Conservation (phyloP, 2,329 filamentous ascomycete genomes). For the Didymella pinodella region DNA sequence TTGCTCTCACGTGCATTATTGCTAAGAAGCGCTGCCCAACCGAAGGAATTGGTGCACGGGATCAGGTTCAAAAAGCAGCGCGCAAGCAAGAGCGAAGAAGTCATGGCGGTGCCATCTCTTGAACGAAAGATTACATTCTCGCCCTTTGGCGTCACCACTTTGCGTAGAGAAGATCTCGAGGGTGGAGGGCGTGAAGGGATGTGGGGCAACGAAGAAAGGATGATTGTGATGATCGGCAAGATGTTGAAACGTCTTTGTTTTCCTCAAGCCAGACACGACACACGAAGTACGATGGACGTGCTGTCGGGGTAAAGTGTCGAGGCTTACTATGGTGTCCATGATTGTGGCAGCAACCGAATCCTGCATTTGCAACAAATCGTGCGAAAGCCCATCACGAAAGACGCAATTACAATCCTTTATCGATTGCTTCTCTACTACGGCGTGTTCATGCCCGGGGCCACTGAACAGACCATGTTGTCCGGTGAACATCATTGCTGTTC, state of each 20-base stretch:
- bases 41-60: conserved; percentile 32
- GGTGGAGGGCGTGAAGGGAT: conserved; percentile 37
- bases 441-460: not conserved
- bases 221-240: not conserved
- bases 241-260: not conserved
- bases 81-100: conserved; percentile 30
- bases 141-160: conserved; percentile 41
- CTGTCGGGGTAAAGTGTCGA: not conserved
- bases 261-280: not conserved
- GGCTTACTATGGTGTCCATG: not conserved
- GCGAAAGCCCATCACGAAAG: not conserved
- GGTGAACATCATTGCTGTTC: not conserved
- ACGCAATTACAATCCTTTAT: not conserved
- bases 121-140: conserved; percentile 50
- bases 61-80: conserved; percentile 44
- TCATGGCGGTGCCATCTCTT: conserved; percentile 13
- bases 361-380: not conserved
- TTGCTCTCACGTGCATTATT: conserved; percentile 43
- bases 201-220: conserved; percentile 12
- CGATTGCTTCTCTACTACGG: not conserved
- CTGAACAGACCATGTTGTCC: not conserved
- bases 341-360: not conserved
- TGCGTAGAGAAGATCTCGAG: conserved; percentile 41
- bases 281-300: not conserved
- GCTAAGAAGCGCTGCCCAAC: conserved; percentile 12